Evolutionary conservation across 495 filamentous ascomycete genomes (phyloP).

Genomic region (Penicillium mononematosum): DNA sequence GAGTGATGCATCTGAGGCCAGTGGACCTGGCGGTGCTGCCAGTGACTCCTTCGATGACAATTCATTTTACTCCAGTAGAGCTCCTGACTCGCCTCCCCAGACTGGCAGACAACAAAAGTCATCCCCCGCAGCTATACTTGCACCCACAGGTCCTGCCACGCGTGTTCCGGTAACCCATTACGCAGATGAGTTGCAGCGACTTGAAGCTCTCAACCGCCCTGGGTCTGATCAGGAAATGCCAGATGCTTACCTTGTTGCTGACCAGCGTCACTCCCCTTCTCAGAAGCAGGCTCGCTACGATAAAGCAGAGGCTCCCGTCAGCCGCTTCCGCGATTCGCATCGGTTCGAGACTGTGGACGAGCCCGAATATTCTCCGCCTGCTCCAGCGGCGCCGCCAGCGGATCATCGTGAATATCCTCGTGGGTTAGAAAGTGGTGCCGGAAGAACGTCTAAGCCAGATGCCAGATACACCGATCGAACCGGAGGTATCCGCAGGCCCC

Average conservation of each 20-base stretch:
- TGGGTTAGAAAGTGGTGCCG: conserved; percentile 18
- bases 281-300: conserved; percentile 31
- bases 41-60: conserved; percentile 88
- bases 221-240: conserved; percentile 49
- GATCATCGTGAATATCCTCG: conserved; percentile 31
- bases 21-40: conserved; percentile 50
- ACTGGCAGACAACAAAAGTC: conserved; percentile 30
- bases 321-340: conserved; percentile 23
- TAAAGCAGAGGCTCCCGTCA: conserved; percentile 21
- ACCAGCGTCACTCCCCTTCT: conserved; percentile 33
- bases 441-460: conserved; percentile 22
- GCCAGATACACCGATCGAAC: conserved; percentile 23
- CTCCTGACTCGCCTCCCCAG: conserved; percentile 48
- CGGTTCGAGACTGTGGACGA: conserved; percentile 41
- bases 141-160: conserved; percentile 25
- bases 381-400: conserved; percentile 40
- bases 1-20: conserved; percentile 50
- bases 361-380: conserved; percentile 52
- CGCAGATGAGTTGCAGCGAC: conserved; percentile 50
- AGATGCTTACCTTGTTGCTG: conserved; percentile 49
- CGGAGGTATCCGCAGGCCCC: conserved; percentile 24
- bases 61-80: conserved; percentile 90
- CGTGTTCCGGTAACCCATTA: conserved; percentile 32
- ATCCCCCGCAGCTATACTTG: conserved; percentile 31
- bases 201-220: conserved; percentile 46